Conservation (phyloP, 1,139 yeast genomes). For the Hansenula anomala region DNA sequence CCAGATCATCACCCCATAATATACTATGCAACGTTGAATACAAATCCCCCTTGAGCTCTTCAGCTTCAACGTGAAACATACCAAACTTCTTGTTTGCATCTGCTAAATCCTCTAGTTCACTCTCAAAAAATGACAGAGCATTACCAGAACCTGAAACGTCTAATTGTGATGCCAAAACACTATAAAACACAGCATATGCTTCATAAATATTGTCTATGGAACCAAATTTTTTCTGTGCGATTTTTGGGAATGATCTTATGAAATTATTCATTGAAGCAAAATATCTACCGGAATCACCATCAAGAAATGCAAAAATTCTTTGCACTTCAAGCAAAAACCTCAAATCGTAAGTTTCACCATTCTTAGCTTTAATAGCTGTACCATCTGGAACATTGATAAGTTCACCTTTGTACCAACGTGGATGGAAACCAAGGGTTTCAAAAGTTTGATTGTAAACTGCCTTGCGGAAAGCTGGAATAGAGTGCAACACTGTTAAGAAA, state of each 20-base stretch:
- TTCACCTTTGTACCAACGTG: slow-evolving; percentile 41
- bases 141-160: slow-evolving; percentile 14
- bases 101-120: slow-evolving; percentile 15
- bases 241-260: slow-evolving; percentile 25
- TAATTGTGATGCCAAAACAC: slow-evolving; percentile 17
- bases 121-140: slow-evolving; percentile 7
- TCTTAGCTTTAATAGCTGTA: slow-evolving; percentile 4
- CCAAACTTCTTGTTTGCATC: slow-evolving; percentile 13
- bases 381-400: slow-evolving; percentile 14
- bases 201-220: slow-evolving; percentile 16
- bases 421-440: slow-evolving; percentile 32
- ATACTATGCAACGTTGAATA: slow-evolving; percentile 28
- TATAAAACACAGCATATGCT: slow-evolving; percentile 23
- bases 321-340: slow-evolving; percentile 34
- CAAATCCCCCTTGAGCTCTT: slow-evolving; percentile 22
- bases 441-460: slow-evolving; percentile 30
- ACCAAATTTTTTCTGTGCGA: slow-evolving; percentile 11
- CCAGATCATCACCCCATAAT: slow-evolving; percentile 28
- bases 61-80: slow-evolving; percentile 28
- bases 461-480: slow-evolving; percentile 35
- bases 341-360: slow-evolving; percentile 13
- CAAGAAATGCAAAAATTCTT: slow-evolving; percentile 38
- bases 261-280: slow-evolving; percentile 34
- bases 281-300: slow-evolving; percentile 33
- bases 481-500: slow-evolving; percentile 36